Conservation (phyloP, 2,329 filamentous ascomycete genomes). For the Aspergillus nomiae region DNA sequence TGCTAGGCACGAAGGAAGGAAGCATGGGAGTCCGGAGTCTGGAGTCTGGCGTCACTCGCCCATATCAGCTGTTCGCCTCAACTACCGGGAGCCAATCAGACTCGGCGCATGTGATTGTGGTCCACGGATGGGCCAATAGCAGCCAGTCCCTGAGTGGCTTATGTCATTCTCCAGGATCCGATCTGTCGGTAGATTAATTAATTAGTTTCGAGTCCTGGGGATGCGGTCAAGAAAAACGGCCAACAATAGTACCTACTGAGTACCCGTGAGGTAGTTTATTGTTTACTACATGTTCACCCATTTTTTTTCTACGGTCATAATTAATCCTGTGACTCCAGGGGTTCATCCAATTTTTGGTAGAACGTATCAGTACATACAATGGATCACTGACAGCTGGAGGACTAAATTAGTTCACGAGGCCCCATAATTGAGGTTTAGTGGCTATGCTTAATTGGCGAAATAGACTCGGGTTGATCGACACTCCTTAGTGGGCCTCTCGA, state of each 20-base stretch:
- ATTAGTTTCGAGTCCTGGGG: background rate
- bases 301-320: background rate
- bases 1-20: constrained; percentile 13
- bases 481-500: constrained; percentile 9
- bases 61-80: constrained; percentile 25
- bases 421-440: constrained; percentile 14
- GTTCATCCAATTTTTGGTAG: background rate
- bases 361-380: background rate
- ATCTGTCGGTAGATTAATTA: constrained; percentile 1
- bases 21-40: constrained; percentile 2
- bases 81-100: constrained; percentile 20
- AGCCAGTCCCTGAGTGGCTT: constrained; percentile 4
- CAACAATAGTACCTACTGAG: background rate
- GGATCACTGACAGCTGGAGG: background rate
- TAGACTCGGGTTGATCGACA: constrained; percentile 15
- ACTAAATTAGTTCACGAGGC: constrained; percentile 20
- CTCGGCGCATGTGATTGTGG: constrained; percentile 19
- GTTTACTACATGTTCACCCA: too few relatives aligned
- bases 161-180: constrained; percentile 13
- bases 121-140: constrained; percentile 10
- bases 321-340: background rate
- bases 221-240: background rate
- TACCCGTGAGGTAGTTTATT: background rate
- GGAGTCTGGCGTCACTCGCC: constrained; percentile 28
- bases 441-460: constrained; percentile 11